A percentile compares a stretch with the other conserved stretches of the same genome.
phyloP scores from a whole-genome alignment of 306 rosid genomes.

The Mucuna pruriens region DNA sequence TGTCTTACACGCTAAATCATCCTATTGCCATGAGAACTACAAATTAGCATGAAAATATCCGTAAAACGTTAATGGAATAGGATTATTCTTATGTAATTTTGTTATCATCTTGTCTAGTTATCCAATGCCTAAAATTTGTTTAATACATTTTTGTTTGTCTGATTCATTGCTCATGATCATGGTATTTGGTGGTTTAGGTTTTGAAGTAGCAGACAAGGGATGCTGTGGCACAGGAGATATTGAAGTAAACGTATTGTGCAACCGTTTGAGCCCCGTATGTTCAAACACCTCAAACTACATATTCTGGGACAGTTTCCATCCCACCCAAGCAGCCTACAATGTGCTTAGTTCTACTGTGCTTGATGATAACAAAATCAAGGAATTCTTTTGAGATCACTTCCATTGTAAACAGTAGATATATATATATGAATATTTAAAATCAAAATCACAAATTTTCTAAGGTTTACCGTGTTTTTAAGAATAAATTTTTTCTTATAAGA shows the following conservation, averaged over 20 bases:
- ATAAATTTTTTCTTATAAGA: too few relatives aligned
- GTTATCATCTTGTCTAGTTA: too few relatives aligned
- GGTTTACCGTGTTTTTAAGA: too few relatives aligned
- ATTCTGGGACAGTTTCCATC: constrained; percentile 79
- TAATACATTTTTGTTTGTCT: not conserved
- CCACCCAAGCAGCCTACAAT: constrained; percentile 52
- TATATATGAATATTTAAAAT: too few relatives aligned
- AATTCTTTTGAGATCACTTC: constrained; percentile 45
- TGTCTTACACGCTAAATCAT: not conserved
- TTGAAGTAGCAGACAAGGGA: constrained; percentile 58
- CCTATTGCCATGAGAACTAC: not conserved
- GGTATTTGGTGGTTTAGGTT: constrained; percentile 53
- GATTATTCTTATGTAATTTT: not conserved
- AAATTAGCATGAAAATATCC: not conserved
- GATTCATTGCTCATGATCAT: not conserved
- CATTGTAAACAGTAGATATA: not conserved
- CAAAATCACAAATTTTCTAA: too few relatives aligned
- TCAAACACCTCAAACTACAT: constrained; percentile 49
- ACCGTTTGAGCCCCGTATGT: constrained; percentile 40
- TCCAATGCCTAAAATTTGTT: not conserved
- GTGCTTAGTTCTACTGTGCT: constrained; percentile 38
- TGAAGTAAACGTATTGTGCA: constrained; percentile 64
- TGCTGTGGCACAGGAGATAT: constrained; percentile 83
- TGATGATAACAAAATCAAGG: constrained; percentile 38
- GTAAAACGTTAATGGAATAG: not conserved